Conservation (phyloP, 1,284 basidiomycete genomes). For the Ceraceosorus bombacis region DNA sequence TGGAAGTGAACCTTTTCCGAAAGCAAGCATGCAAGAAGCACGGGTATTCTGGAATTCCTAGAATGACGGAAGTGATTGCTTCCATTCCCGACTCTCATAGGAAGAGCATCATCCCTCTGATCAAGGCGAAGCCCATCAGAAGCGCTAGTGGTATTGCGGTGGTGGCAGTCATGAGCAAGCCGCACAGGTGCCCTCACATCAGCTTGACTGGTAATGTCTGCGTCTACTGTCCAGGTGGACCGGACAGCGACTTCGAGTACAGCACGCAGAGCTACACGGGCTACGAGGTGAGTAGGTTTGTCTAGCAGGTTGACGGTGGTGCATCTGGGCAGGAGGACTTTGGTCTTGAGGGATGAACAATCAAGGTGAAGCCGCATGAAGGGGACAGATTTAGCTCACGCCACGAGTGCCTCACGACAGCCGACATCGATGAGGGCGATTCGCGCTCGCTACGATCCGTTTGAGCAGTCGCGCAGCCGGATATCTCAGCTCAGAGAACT, state of each 20-base stretch:
- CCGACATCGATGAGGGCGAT: constrained; percentile 99
- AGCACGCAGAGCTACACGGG: constrained; percentile 94
- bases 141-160: constrained; percentile 98
- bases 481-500: constrained; percentile 90
- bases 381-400: no score
- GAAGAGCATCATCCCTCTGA: constrained; percentile 76
- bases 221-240: constrained; percentile 98
- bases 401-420: neutral
- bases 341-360: no score
- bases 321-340: no score
- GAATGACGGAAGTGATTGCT: constrained; percentile 94
- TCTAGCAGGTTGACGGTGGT: no score
- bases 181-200: constrained; percentile 97
- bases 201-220: constrained; percentile 99
- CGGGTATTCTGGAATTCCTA: constrained; percentile 74
- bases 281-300: constrained; percentile 57
- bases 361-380: no score
- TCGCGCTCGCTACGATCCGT: constrained; percentile 93
- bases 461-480: constrained; percentile 89
- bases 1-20: constrained; percentile 82
- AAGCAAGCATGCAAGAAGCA: constrained; percentile 82
- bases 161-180: constrained; percentile 99
- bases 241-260: constrained; percentile 99
- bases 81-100: constrained; percentile 97
- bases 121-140: constrained; percentile 87